Evolutionary conservation across 352 stramenopile genomes (phyloP), one percentile per base, ranked within the genome.

Genomic region (Globisporangium iwayamae): DNA sequence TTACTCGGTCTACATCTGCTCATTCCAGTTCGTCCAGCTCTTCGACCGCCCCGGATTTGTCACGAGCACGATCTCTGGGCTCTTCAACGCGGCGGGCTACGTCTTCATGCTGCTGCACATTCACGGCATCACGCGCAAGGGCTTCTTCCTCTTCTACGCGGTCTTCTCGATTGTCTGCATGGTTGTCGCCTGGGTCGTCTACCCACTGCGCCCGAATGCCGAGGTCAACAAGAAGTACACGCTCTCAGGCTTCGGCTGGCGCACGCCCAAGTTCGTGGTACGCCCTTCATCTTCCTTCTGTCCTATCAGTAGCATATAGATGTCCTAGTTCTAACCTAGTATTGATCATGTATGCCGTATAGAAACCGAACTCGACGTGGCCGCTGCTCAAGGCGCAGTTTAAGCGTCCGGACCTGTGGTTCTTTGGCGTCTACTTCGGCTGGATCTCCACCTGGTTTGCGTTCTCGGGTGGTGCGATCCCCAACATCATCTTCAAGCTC

Each of bases 51-150:
- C 83, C 38, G 77, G 75, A n/a, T 61, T 80, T 41, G 60, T 82
- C 34, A 74, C 66, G 56, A 78, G 66, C 51, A 65, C 78, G 56
- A 64, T 86, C 50, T 82, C 77, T 5, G 76, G 74, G 2, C 61
- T 83, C 11, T 83, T 86, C 66, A 86, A 86, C 62, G 66, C 74
- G 14, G 78, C 75, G 2, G 74, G 77, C 0, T 86, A 82, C 63
- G 64, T 86, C 6, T 82, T 71, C 62, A 75, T 85, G 70, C 56
- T 83, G 34, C 68, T 85, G 46, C 69, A 71, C 54, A 63, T 83
- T 51, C 57, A 75, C 63, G 70, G 76, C 38, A 56, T 82, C 51
- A 78, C 69, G 6, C 74, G 74, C 47, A 51, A 66, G 30, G 38
- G 57, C 7, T 85, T 85, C 65, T 86, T 79, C 67, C 56, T 63